Evolutionary conservation across 495 filamentous ascomycete genomes (phyloP).

Genomic region (Xylaria scruposa): DNA sequence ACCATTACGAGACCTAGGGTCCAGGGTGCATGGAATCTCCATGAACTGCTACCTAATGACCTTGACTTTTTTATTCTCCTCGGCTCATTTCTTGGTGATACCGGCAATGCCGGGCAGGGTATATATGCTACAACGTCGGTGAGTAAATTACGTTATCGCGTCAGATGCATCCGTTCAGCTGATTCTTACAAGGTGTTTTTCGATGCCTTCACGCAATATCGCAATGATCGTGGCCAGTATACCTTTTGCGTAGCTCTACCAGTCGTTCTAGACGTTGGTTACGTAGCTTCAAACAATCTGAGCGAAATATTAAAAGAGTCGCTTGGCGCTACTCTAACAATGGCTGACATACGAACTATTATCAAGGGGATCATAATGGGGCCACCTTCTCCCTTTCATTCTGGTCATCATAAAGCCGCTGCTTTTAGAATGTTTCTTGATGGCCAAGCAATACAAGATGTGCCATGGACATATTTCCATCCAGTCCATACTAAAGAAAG

Average conservation of each 20-base stretch:
- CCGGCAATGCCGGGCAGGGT: slow-evolving; percentile 1
- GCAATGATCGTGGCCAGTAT: slow-evolving; percentile 19
- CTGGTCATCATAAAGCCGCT: background rate
- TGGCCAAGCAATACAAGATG: slow-evolving; percentile 7
- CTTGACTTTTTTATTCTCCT: slow-evolving; percentile 30
- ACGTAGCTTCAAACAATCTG: slow-evolving; percentile 20
- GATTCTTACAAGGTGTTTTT: slow-evolving; percentile 9
- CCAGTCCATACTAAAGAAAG: slow-evolving; percentile 1
- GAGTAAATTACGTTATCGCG: background rate
- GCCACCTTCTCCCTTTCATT: background rate
- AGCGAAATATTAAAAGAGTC: background rate
- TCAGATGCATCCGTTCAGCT: background rate
- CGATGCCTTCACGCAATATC: slow-evolving; percentile 24
- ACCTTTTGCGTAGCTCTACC: slow-evolving; percentile 24
- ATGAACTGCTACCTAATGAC: slow-evolving; percentile 42
- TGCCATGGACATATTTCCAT: background rate
- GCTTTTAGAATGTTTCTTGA: background rate
- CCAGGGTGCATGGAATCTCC: slow-evolving; percentile 51
- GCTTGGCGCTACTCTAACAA: background rate
- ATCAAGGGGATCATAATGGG: slow-evolving; percentile 6
- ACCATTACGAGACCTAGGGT: slow-evolving; percentile 46
- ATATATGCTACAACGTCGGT: slow-evolving; percentile 13
- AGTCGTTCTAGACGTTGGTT: slow-evolving; percentile 26
- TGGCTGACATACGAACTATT: slow-evolving; percentile 9
- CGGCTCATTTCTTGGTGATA: background rate